These are phyloP conservation scores for Leucaena leucocephala DNA, from an alignment of 306 rosid species.

Conservation along the genomic window DNA sequence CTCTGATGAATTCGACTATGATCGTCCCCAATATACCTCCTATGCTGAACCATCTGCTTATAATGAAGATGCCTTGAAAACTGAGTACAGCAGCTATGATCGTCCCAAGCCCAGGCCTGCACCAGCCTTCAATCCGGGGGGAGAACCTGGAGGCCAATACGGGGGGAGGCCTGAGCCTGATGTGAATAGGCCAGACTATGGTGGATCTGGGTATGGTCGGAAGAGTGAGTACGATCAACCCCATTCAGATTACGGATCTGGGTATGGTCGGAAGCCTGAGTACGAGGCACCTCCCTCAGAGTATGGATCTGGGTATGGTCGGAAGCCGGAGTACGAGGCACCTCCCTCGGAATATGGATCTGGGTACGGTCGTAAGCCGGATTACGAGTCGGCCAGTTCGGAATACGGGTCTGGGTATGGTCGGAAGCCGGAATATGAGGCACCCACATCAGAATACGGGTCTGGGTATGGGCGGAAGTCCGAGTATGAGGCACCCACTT, in stretches of 20 bases:
- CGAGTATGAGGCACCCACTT: constrained; percentile 6
- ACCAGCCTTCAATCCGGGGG: constrained; percentile 26
- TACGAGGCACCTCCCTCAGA: constrained; percentile 25
- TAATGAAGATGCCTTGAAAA: constrained; percentile 48
- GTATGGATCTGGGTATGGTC: background rate
- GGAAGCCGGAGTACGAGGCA: constrained; percentile 39
- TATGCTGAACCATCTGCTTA: constrained; percentile 59
- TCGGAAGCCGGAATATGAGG: background rate
- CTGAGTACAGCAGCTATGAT: constrained; percentile 66
- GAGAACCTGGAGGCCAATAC: constrained; percentile 12
- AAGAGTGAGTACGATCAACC: background rate
- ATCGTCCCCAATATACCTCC: constrained; percentile 59
- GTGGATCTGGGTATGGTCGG: constrained; percentile 20
- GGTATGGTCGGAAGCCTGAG: constrained; percentile 35
- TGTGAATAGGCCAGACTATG: constrained; percentile 1
- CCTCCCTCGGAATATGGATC: constrained; percentile 3
- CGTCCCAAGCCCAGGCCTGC: constrained; percentile 52
- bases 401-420: constrained; percentile 38
- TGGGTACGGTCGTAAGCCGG: background rate
- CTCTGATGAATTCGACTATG: constrained; percentile 56
- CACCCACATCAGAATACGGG: constrained; percentile 15
- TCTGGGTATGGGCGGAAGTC: constrained; percentile 21
- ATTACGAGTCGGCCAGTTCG: constrained; percentile 38
- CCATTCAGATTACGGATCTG: background rate
- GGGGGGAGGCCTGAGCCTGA: constrained; percentile 24